Percentiles rank a stretch among this genome's conserved stretches.
Evolutionary conservation across 1,139 yeast genomes (phyloP).

Genomic region (Saccharomyces hybrid): DNA sequence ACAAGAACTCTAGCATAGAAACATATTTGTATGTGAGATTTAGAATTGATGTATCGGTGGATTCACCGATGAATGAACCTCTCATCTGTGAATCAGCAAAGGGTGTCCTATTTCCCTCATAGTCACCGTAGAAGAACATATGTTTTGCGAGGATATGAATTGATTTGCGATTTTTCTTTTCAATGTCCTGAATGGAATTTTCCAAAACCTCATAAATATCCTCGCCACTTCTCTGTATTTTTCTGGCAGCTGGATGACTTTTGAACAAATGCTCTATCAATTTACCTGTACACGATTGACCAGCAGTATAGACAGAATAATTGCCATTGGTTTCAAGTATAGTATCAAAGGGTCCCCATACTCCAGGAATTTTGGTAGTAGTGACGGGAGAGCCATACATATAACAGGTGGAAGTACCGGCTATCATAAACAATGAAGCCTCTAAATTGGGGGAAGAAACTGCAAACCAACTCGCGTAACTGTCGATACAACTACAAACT

Average conservation of each 20-base stretch:
- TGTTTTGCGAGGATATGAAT: constrained; percentile 35
- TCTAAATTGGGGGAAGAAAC: constrained; percentile 24
- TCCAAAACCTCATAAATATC: constrained; percentile 35
- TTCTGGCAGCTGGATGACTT: constrained; percentile 34
- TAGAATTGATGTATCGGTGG: constrained; percentile 28
- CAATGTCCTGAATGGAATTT: constrained; percentile 27
- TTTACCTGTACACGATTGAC: constrained; percentile 53
- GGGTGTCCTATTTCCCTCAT: constrained; percentile 51
- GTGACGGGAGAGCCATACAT: constrained; percentile 31
- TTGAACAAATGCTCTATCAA: constrained; percentile 41
- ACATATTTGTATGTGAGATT: constrained; percentile 40
- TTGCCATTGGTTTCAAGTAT: constrained; percentile 19
- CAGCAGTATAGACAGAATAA: constrained; percentile 40
- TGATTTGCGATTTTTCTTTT: constrained; percentile 14
- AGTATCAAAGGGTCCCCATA: constrained; percentile 52
- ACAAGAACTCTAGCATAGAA: constrained; percentile 42
- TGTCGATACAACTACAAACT: constrained; percentile 40
- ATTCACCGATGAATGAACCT: constrained; percentile 42
- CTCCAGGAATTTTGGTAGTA: constrained; percentile 33
- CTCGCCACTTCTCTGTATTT: constrained; percentile 6
- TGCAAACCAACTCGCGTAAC: constrained; percentile 50
- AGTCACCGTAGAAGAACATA: constrained; percentile 46
- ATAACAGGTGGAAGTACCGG: constrained; percentile 57
- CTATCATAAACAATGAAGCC: constrained; percentile 41
- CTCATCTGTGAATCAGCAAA: constrained; percentile 43